Evolutionary conservation across 768 basidiomycete species (phyloP).

Genomic region (Infundibulicybe gibba): DNA sequence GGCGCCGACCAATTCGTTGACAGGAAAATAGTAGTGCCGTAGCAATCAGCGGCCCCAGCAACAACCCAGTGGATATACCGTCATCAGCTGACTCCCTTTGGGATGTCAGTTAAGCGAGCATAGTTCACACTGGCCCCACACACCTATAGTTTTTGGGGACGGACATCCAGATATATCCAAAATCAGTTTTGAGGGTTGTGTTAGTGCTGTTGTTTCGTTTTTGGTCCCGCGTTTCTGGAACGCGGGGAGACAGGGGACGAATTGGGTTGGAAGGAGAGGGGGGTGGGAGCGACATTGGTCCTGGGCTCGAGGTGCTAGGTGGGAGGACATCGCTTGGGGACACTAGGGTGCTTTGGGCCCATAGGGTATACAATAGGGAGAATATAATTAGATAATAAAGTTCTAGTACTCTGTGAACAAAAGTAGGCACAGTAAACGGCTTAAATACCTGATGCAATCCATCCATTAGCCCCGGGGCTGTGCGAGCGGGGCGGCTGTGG

Average conservation of each 20-base stretch:
- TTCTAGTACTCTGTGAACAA: slow-evolving; percentile 34
- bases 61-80: slow-evolving; percentile 77
- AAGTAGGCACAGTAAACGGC: slow-evolving; percentile 1
- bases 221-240: slow-evolving; percentile 41
- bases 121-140: slow-evolving; percentile 7
- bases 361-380: slow-evolving; percentile 58
- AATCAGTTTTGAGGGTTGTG: slow-evolving; percentile 41
- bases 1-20: slow-evolving; percentile 26
- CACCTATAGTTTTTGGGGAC: slow-evolving; percentile 86
- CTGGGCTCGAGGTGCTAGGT: slow-evolving; percentile 11
- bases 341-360: slow-evolving; percentile 49
- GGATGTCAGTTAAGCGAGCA: slow-evolving; percentile 4
- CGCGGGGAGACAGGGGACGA: slow-evolving; percentile 37
- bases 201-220: slow-evolving; percentile 29
- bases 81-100: slow-evolving; percentile 78
- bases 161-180: slow-evolving; percentile 86
- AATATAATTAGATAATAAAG: slow-evolving; percentile 49
- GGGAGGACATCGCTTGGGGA: slow-evolving; percentile 14
- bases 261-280: slow-evolving; percentile 8
- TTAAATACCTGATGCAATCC: slow-evolving; percentile 48
- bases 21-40: slow-evolving; percentile 61
- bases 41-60: slow-evolving; percentile 81
- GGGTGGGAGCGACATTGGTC: slow-evolving; percentile 9
- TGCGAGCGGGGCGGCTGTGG: slow-evolving; percentile 17
- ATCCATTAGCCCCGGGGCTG: slow-evolving; percentile 28